phyloP scores from a whole-genome alignment of 495 filamentous ascomycete genomes.

The Tetracladium setigerum region DNA sequence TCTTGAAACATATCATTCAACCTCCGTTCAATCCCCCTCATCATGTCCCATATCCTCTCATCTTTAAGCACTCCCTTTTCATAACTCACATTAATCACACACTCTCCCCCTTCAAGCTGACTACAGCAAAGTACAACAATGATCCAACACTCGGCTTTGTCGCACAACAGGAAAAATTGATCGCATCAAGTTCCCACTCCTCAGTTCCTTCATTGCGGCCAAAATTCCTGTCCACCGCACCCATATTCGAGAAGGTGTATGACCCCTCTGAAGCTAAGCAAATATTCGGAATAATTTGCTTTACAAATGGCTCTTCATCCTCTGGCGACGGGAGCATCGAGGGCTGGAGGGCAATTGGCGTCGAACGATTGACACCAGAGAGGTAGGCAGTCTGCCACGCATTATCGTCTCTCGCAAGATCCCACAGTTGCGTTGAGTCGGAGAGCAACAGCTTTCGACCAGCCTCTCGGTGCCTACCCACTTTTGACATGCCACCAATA shows the following conservation, averaged over 20 bases:
- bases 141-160: slow-evolving; percentile 1
- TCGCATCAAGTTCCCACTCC: slow-evolving; percentile 1
- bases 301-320: background rate
- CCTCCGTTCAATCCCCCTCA: background rate
- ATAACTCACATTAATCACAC: slow-evolving; percentile 3
- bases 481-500: background rate
- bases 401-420: background rate
- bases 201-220: background rate
- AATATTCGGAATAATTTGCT: no score
- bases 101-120: slow-evolving; percentile 6
- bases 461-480: background rate
- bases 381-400: background rate
- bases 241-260: slow-evolving; percentile 8
- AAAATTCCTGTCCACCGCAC: slow-evolving; percentile 1
- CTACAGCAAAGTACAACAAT: slow-evolving; percentile 1
- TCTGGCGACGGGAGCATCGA: slow-evolving; percentile 1
- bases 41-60: slow-evolving; percentile 2
- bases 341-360: background rate
- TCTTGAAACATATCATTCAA: background rate
- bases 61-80: slow-evolving; percentile 10
- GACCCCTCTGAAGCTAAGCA: no score
- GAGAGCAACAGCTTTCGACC: background rate
- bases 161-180: slow-evolving; percentile 5
- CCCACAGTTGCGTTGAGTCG: background rate
- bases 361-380: background rate